Conservation (phyloP, 768 basidiomycete species). For the Boletus eberwhitei region DNA sequence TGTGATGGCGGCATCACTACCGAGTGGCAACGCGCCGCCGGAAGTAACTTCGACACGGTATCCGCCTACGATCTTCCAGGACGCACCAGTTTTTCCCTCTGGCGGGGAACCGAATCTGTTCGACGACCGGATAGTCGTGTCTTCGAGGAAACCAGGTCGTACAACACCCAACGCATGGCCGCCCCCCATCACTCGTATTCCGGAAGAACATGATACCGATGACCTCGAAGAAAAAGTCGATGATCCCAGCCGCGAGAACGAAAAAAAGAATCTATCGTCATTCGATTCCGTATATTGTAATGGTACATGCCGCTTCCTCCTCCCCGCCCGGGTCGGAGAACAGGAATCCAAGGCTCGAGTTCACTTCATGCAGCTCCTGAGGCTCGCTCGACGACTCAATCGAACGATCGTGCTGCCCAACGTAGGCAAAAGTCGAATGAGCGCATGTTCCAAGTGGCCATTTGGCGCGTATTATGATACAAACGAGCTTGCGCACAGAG, state of each 20-base stretch:
- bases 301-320: constrained; percentile 42
- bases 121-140: background rate
- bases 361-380: constrained; percentile 51
- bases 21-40: background rate
- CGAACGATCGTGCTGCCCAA: constrained; percentile 61
- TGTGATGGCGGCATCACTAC: background rate
- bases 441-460: constrained; percentile 46
- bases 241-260: background rate
- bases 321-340: constrained; percentile 49
- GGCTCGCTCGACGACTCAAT: constrained; percentile 47
- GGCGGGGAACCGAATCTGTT: background rate
- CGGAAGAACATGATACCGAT: constrained; percentile 19
- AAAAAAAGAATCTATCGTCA: background rate
- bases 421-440: constrained; percentile 53
- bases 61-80: background rate
- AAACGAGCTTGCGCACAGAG: constrained; percentile 10
- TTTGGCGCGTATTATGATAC: constrained; percentile 51
- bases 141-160: background rate
- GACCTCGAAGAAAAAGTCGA: background rate
- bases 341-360: constrained; percentile 57
- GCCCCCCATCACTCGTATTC: constrained; percentile 35
- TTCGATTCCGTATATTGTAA: constrained; percentile 25
- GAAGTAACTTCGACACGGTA: background rate
- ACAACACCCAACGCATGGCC: constrained; percentile 24
- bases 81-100: background rate